Conservation (phyloP, 1,284 basidiomycete genomes). For the Trametes versicolor region DNA sequence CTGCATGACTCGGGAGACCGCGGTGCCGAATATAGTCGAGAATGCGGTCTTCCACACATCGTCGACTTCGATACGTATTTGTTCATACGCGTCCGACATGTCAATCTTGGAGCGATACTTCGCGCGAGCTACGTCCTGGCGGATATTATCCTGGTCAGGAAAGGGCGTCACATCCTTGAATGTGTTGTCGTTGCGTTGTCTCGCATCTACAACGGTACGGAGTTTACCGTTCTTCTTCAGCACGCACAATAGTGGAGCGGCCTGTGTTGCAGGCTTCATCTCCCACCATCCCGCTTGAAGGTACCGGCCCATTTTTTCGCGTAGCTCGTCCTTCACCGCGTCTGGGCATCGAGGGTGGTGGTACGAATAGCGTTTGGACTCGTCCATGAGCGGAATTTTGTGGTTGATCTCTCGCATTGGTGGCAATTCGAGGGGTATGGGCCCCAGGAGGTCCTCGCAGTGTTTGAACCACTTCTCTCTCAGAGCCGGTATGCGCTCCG, state of each 20-base stretch:
- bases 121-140: constrained; percentile 35
- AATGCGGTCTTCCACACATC: constrained; percentile 40
- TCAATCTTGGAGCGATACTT: constrained; percentile 42
- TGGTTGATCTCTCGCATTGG: constrained; percentile 19
- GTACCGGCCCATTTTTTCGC: constrained; percentile 38
- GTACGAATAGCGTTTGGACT: constrained; percentile 35
- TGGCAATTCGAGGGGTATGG: constrained; percentile 9
- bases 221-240: constrained; percentile 35
- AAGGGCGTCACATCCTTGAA: constrained; percentile 37
- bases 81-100: constrained; percentile 42
- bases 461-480: too few species aligned
- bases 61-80: constrained; percentile 33
- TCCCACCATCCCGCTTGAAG: constrained; percentile 40
- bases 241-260: constrained; percentile 36
- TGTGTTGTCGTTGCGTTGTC: constrained; percentile 42
- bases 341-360: constrained; percentile 37
- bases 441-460: constrained; percentile 7
- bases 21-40: constrained; percentile 40
- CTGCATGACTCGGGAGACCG: constrained; percentile 44
- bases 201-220: constrained; percentile 37
- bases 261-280: constrained; percentile 20
- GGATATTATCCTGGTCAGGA: constrained; percentile 36
- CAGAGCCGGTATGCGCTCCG: too few species aligned
- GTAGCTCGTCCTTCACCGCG: constrained; percentile 3
- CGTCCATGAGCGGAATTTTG: constrained; percentile 39